phyloP scores from a whole-genome alignment of 192 early-diverging fungal genomes.

The Spizellomyces sp. region DNA sequence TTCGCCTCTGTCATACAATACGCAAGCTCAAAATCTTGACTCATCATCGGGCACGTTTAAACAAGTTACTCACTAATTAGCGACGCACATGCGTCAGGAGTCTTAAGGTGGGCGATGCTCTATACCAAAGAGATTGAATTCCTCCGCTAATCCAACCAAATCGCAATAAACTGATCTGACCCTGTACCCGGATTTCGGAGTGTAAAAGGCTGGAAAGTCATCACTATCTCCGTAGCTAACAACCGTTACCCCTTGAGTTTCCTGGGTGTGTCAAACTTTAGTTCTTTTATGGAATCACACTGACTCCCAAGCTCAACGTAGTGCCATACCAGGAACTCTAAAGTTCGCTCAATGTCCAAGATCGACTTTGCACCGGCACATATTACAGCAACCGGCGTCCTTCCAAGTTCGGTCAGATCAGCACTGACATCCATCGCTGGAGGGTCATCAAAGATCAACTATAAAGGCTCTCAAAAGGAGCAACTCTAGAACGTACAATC shows the following conservation, averaged over 20 bases:
- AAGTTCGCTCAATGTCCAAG: slow-evolving; percentile 86
- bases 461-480: background rate
- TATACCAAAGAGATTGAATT: slow-evolving; percentile 17
- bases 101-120: slow-evolving; percentile 56
- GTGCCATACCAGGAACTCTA: slow-evolving; percentile 71
- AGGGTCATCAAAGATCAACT: slow-evolving; percentile 21
- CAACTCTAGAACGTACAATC: slow-evolving; percentile 20
- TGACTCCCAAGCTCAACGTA: background rate
- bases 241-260: slow-evolving; percentile 93
- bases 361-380: slow-evolving; percentile 98
- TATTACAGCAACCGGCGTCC: slow-evolving; percentile 91
- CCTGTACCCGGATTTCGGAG: slow-evolving; percentile 69
- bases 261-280: slow-evolving; percentile 40
- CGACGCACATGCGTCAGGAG: slow-evolving; percentile 54
- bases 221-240: slow-evolving; percentile 67
- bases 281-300: too few species aligned
- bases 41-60: too few species aligned
- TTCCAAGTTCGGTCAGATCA: slow-evolving; percentile 87
- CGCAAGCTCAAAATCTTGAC: too few species aligned
- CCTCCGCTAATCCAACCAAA: background rate
- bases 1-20: slow-evolving; percentile 57
- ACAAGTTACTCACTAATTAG: too few species aligned
- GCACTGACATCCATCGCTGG: slow-evolving; percentile 84
- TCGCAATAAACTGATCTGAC: slow-evolving; percentile 28
- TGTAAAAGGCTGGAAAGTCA: slow-evolving; percentile 93